A percentile compares a stretch with the other conserved stretches of the same genome.
phyloP scores from a whole-genome alignment of 768 basidiomycete species.

The Scleroderma citrinum region DNA sequence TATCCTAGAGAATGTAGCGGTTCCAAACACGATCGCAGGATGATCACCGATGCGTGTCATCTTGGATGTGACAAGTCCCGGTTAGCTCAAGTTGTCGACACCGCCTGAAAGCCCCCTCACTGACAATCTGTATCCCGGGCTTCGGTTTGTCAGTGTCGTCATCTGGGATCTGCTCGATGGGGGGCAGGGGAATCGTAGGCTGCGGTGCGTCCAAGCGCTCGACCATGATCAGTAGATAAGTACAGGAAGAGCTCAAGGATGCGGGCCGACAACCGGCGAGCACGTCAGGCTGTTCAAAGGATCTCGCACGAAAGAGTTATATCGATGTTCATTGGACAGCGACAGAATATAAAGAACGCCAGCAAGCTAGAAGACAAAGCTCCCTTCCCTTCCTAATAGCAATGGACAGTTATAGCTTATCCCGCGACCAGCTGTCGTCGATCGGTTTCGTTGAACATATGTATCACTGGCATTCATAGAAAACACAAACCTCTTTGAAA shows the following conservation, averaged over 20 bases:
- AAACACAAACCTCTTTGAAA: constrained; percentile 51
- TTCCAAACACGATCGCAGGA: constrained; percentile 61
- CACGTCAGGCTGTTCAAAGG: too few species aligned
- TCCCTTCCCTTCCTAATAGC: neutral
- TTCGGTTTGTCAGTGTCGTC: constrained; percentile 34
- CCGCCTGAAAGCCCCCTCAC: constrained; percentile 3
- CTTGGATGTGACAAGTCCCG: constrained; percentile 13
- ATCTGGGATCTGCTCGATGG: constrained; percentile 37
- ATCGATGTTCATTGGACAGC: neutral
- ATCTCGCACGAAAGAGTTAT: too few species aligned
- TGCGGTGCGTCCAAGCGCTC: constrained; percentile 37
- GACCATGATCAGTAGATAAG: constrained; percentile 30
- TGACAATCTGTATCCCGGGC: constrained; percentile 30
- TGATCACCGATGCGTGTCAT: constrained; percentile 27
- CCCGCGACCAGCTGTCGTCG: constrained; percentile 78
- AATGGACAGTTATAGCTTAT: constrained; percentile 48
- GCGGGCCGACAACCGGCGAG: neutral
- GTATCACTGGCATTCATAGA: too few species aligned
- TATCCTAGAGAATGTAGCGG: constrained; percentile 58
- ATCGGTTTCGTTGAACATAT: too few species aligned
- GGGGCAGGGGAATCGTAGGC: constrained; percentile 34
- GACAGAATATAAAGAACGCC: neutral
- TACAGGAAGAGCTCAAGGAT: too few species aligned
- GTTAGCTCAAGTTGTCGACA: neutral
- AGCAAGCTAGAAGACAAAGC: neutral